phyloP scores from a whole-genome alignment of 352 stramenopile genomes.

The Phytophthora meadii region DNA sequence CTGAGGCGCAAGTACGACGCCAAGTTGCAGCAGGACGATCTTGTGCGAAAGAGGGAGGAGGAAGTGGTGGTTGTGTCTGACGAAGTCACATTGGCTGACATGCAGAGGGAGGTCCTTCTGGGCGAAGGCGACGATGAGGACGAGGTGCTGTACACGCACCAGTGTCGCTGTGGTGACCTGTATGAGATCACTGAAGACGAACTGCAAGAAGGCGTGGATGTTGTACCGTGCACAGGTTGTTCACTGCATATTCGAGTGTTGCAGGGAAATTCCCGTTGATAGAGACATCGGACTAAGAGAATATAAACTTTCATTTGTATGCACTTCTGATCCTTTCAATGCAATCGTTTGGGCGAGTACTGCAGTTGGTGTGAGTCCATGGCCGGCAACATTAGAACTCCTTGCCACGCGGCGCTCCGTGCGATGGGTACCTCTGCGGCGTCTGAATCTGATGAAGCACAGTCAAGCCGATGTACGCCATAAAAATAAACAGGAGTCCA shows the following conservation, averaged over 20 bases:
- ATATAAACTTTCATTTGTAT: conserved; percentile 40
- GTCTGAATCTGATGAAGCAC: conserved; percentile 84
- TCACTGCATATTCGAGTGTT: conserved; percentile 83
- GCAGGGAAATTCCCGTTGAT: neutral
- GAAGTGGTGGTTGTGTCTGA: conserved; percentile 74
- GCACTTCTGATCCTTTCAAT: conserved; percentile 9
- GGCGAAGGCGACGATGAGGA: conserved; percentile 42
- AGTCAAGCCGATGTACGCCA: conserved; percentile 75
- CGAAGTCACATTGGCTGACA: conserved; percentile 52
- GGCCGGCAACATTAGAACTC: conserved; percentile 63
- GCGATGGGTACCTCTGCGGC: conserved; percentile 69
- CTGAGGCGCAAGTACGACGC: conserved; percentile 62
- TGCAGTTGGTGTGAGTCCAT: neutral
- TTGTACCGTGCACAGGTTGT: conserved; percentile 82
- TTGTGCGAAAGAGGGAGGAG: conserved; percentile 43
- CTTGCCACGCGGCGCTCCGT: conserved; percentile 81
- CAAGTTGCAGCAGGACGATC: conserved; percentile 44
- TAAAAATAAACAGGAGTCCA: conserved; percentile 81
- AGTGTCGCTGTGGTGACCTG: conserved; percentile 74
- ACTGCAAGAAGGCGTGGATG: conserved; percentile 65
- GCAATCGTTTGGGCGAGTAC: conserved; percentile 6
- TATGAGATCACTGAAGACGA: conserved; percentile 78
- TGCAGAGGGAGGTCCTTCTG: conserved; percentile 48
- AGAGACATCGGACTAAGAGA: conserved; percentile 5
- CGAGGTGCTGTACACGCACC: conserved; percentile 63